These are phyloP conservation scores for Jacaranda mimosifolia DNA, from an alignment of 257 asterid genomes.

Conservation along the genomic window DNA sequence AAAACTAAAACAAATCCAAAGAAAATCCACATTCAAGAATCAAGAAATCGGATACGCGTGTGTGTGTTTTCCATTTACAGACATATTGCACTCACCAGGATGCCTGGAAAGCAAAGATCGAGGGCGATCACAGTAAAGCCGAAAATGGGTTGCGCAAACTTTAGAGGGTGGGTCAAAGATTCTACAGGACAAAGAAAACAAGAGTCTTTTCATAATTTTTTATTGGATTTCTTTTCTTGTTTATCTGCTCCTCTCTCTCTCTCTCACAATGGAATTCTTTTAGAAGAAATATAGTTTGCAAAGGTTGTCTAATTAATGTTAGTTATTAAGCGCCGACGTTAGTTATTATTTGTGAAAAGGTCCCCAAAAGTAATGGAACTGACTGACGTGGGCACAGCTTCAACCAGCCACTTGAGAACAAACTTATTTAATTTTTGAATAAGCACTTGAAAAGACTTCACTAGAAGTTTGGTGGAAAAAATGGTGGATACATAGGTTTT, in stretches of 20 bases:
- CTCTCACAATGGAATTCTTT: conserved; percentile 11
- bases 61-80: not conserved
- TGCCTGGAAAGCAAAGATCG: conserved; percentile 52
- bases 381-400: conserved; percentile 48
- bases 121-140: conserved; percentile 61
- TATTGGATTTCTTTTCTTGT: not conserved
- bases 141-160: conserved; percentile 41
- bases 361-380: conserved; percentile 8
- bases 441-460: not conserved
- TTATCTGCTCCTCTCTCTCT: not conserved
- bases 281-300: conserved; percentile 1
- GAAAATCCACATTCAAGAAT: conserved; percentile 9
- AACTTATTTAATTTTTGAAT: too few species aligned
- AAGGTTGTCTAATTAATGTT: conserved; percentile 3
- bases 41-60: too few species aligned
- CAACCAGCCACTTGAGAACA: conserved; percentile 29
- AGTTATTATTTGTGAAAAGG: conserved; percentile 1
- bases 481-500: too few species aligned
- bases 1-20: not conserved
- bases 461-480: not conserved
- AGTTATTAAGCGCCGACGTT: conserved; percentile 20
- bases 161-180: conserved; percentile 44
- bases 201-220: conserved; percentile 52
- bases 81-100: conserved; percentile 64
- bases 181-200: conserved; percentile 46